Percentiles rank a stretch among this genome's conserved stretches.
Conservation (phyloP, 306 rosid genomes). For the Acacia acuminata region DNA sequence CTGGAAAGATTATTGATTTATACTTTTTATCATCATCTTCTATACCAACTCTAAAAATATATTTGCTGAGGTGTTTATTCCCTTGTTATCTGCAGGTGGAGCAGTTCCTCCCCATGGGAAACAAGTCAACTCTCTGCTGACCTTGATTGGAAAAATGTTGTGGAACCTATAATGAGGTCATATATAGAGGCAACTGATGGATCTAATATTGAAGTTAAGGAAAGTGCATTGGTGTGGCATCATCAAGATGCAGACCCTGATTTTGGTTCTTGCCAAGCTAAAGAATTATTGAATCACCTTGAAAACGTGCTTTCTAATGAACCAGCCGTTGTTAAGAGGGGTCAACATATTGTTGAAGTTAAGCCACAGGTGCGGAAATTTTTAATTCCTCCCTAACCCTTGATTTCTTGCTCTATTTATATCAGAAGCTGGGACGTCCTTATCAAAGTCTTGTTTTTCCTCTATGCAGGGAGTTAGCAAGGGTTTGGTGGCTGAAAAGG, state of each 20-base stretch:
- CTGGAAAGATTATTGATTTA: neutral
- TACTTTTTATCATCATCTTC: neutral
- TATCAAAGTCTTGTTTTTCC: neutral
- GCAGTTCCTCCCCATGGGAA: constrained; percentile 66
- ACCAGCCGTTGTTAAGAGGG: constrained; percentile 71
- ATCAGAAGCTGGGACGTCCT: constrained; percentile 19
- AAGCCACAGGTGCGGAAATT: constrained; percentile 73
- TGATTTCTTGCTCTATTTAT: constrained; percentile 1
- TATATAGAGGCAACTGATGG: constrained; percentile 88
- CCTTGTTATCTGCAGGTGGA: constrained; percentile 55
- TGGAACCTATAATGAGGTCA: constrained; percentile 70
- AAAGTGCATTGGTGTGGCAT: constrained; percentile 89
- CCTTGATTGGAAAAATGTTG: constrained; percentile 78
- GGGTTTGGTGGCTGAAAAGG: constrained; percentile 69
- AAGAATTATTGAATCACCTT: constrained; percentile 73
- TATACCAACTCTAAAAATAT: neutral
- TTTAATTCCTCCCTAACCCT: neutral
- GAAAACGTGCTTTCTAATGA: constrained; percentile 79
- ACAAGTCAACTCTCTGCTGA: constrained; percentile 57
- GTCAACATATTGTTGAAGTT: constrained; percentile 84
- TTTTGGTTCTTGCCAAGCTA: constrained; percentile 89
- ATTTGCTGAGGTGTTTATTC: neutral
- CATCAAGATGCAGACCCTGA: constrained; percentile 90
- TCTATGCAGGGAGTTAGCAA: constrained; percentile 77
- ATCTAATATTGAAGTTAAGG: constrained; percentile 73